Evolutionary conservation across 305 asterid genomes (phyloP).

Genomic region (Fraxinus sp.): DNA sequence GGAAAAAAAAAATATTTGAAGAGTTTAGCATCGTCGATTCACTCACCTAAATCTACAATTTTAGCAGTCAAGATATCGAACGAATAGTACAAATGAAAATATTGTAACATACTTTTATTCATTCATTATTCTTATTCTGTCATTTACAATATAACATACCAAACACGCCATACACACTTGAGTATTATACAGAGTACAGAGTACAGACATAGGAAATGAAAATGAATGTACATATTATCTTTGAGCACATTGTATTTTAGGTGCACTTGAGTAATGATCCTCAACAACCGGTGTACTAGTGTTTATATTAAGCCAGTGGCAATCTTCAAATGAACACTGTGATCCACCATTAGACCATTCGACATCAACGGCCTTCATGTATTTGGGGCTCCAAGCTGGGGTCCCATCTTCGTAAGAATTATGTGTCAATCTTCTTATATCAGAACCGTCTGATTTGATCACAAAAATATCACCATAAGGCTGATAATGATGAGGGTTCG

Average conservation of each 20-base stretch:
- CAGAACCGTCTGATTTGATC: slow-evolving; percentile 64
- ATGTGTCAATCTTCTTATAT: slow-evolving; percentile 60
- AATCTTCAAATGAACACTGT: slow-evolving; percentile 65
- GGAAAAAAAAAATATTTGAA: no score
- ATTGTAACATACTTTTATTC: neutral
- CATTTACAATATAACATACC: neutral
- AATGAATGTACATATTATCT: neutral
- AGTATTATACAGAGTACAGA: neutral
- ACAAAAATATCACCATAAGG: slow-evolving; percentile 86
- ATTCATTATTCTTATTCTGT: neutral
- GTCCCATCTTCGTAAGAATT: slow-evolving; percentile 90
- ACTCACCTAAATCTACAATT: neutral
- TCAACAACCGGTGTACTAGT: slow-evolving; percentile 1
- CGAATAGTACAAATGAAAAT: neutral
- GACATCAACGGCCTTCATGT: slow-evolving; percentile 35
- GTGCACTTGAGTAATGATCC: slow-evolving; percentile 5
- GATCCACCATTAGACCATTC: slow-evolving; percentile 56
- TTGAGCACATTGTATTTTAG: slow-evolving; percentile 30
- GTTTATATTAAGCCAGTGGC: slow-evolving; percentile 59
- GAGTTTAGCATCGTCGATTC: no score
- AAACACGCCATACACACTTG: neutral
- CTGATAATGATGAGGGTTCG: slow-evolving; percentile 78
- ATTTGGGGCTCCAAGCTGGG: slow-evolving; percentile 76
- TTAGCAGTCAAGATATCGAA: neutral
- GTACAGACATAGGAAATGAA: neutral